Evolutionary conservation across 2,329 filamentous ascomycete genomes (phyloP), one percentile per base, ranked within the genome.

Genomic region (Graphiopsis chlorocephala): DNA sequence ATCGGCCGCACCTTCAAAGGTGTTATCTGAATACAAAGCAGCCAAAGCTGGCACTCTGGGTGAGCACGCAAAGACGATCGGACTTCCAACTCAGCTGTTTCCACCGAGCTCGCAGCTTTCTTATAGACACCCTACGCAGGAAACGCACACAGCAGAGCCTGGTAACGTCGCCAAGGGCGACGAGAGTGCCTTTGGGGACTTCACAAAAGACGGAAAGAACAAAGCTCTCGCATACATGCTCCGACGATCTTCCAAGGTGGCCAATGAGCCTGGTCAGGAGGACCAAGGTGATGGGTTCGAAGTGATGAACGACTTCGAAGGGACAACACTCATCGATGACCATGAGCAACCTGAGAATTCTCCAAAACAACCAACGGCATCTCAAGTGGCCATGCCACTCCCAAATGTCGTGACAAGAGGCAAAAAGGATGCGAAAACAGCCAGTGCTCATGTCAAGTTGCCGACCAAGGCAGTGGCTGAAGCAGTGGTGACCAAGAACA

Each of bases 381-480:
- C 69, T 15, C 70, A 71, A 48, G n/a, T 64, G 15, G 66, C 65
- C 2, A 72, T 72, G 70, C 70, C 70, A 7, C 70, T 69, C 23
- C 70, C 69, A 35, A 48, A 50, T 45, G 15, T 20, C 14, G 31
- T 33, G 11, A 17, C 12, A 1, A 53, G n/a, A 12, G 28, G n/a
- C 14, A 29, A 12, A 3, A n/a, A 28, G 4, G 6, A 11, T 5
- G 3, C 12, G 2, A 53, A 53, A 29, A 20, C 50, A 53, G 10
- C 11, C 17, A 8, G 4, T 31, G 50, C 26, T 14, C 12, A 15
- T 14, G 26, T 29, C 2, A 7, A 10, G 2, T 20, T 31, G 25
- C 17, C 53, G 28, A 56, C n/a, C 4, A 56, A 56, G 11, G 7
- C 10, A n/a, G 23, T 7, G 28, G 15, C 28, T 2, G 38, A 56